Conservation (phyloP, 768 basidiomycete genomes). For the Mycena filopes region DNA sequence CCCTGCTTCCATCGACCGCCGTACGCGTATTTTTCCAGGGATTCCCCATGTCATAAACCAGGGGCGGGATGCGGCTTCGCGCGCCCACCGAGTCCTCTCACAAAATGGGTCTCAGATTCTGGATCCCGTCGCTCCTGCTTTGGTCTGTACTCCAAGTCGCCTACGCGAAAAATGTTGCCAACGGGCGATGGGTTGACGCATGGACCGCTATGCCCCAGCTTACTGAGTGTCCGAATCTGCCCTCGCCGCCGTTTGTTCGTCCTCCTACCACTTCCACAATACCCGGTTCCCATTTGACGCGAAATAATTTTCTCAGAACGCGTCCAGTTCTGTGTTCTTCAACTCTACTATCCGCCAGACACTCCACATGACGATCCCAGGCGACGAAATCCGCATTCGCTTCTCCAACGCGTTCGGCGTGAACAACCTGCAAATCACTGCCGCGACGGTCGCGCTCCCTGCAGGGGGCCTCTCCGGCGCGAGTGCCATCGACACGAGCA, state of each 20-base stretch:
- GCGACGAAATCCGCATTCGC: slow-evolving; percentile 52
- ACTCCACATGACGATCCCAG: slow-evolving; percentile 53
- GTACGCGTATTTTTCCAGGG: slow-evolving; percentile 4
- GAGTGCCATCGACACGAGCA: slow-evolving; percentile 46
- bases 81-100: background rate
- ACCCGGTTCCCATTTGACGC: background rate
- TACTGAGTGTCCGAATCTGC: slow-evolving; percentile 49
- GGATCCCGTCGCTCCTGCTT: background rate
- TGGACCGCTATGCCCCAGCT: slow-evolving; percentile 56
- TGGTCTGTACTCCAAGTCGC: background rate
- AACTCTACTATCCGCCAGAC: slow-evolving; percentile 63
- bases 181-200: slow-evolving; percentile 46
- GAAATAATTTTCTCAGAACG: slow-evolving; percentile 36
- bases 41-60: slow-evolving; percentile 7
- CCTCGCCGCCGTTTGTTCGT: slow-evolving; percentile 45
- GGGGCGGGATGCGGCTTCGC: slow-evolving; percentile 2
- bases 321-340: slow-evolving; percentile 47
- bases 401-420: slow-evolving; percentile 62
- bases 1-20: background rate
- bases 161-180: background rate
- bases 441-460: slow-evolving; percentile 55
- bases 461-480: slow-evolving; percentile 48
- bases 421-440: slow-evolving; percentile 55
- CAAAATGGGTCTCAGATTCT: slow-evolving; percentile 6
- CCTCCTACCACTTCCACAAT: background rate